phyloP scores from a whole-genome alignment of 2,329 filamentous ascomycete genomes.

The Colletotrichum trifolii region DNA sequence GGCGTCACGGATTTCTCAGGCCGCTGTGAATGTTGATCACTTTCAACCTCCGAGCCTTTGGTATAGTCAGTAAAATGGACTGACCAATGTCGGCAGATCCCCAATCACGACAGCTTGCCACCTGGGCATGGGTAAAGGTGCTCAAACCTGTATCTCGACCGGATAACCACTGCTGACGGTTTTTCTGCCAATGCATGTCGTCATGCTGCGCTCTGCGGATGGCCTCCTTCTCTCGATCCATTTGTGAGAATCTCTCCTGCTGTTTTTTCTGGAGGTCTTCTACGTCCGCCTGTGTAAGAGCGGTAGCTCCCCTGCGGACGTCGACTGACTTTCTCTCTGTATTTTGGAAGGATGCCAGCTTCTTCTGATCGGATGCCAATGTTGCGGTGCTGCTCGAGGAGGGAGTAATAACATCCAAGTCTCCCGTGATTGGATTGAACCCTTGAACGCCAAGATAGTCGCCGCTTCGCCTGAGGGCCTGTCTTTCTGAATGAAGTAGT shows the following conservation, averaged over 20 bases:
- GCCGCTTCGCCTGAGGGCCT: constrained; percentile 62
- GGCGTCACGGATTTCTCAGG: not conserved
- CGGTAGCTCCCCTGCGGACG: constrained; percentile 53
- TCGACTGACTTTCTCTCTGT: constrained; percentile 48
- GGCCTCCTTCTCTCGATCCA: constrained; percentile 52
- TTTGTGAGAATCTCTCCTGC: constrained; percentile 55
- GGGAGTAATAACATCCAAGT: constrained; percentile 62
- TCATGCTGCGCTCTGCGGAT: constrained; percentile 46
- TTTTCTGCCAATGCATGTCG: constrained; percentile 56
- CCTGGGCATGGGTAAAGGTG: constrained; percentile 53
- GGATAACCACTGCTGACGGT: constrained; percentile 62
- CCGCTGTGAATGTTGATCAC: not conserved
- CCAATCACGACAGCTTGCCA: too few relatives aligned
- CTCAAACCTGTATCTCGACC: constrained; percentile 61
- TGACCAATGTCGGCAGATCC: too few relatives aligned
- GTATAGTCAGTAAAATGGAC: not conserved
- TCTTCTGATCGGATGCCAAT: constrained; percentile 44
- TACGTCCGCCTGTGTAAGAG: constrained; percentile 59
- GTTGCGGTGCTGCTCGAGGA: constrained; percentile 55
- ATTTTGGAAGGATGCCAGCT: constrained; percentile 46
- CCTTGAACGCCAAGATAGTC: constrained; percentile 71
- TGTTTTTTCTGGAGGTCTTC: constrained; percentile 44
- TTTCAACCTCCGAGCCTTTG: constrained; percentile 9
- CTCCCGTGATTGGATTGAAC: constrained; percentile 66
- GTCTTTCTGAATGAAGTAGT: constrained; percentile 49